Base-by-base conservation (phyloP, 495 filamentous ascomycete genomes). In the Recurvomyces mirabilis region DNA sequence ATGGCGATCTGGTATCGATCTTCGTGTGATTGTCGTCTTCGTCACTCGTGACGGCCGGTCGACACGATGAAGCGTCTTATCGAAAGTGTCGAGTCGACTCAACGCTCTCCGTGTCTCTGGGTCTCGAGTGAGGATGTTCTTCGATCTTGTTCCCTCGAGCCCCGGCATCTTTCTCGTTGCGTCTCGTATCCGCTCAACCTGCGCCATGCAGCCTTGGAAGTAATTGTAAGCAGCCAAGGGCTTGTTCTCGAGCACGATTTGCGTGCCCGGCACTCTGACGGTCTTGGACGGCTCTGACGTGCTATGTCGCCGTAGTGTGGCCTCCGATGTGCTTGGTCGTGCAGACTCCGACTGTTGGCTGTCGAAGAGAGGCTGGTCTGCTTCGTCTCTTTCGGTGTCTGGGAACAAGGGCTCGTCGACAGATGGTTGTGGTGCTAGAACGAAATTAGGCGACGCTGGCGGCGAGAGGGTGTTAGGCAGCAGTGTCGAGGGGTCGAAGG, bases 371-470 rank as follows among this genome's bases (percentile, higher is more conserved):
- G 39, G 39, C 4, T 10, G 18, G n/a, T 48, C 25, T 11, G 11
- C 7, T n/a, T 48, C n/a, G 21, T 29, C 41, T 5, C 7, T 9
- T 1, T 24, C 3, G 32, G 38, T 14, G 32, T 40, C 39, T 13
- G 51, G 41, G 38, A 30, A 54, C 3, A 54, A 42, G 10, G 21
- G 33, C 1, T 19, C 10, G 23, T 54, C 51, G 5, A 29, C 22
- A 1, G 18, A 9, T 1, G n/a, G 18, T 17, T 46, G 36, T n/a
- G 31, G 19, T 3, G 38, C 29, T 10, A 17, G 41, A 12, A 49
- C 37, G 3, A 19, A 17, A 14, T 49, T 25, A 14, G 51, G 51
- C 29, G 51, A 49, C 13, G 33, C 33, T 10, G 51, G 46, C 24
- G 41, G 42, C 26, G 51, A 38, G 22, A 38, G 19, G 11, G 46